Evolutionary conservation across 2,329 filamentous ascomycete genomes (phyloP).

Genomic region (Helotiales sp.): DNA sequence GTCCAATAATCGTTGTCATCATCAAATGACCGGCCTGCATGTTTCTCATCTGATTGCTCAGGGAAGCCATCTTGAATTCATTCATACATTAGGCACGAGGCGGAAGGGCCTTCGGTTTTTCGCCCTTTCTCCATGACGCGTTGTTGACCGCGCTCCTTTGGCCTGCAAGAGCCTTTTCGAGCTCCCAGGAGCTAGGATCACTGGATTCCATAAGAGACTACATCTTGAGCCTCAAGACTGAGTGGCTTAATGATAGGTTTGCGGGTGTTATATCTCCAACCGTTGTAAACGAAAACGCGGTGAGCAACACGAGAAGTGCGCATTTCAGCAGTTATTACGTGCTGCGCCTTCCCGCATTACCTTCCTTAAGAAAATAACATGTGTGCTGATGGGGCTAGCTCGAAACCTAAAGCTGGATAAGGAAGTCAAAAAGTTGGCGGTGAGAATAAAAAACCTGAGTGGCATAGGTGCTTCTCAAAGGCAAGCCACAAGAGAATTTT

Average conservation of each 20-base stretch:
- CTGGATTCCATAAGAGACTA: background rate
- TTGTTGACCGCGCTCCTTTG: background rate
- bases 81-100: background rate
- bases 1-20: background rate
- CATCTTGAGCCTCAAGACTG: background rate
- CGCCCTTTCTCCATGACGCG: background rate
- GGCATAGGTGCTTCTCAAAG: too few species aligned
- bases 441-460: too few species aligned
- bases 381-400: too few species aligned
- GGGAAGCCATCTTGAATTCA: conserved; percentile 4
- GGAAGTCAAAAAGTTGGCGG: too few species aligned
- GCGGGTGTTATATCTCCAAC: background rate
- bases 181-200: background rate
- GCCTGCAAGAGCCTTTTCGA: background rate
- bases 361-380: too few species aligned
- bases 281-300: background rate
- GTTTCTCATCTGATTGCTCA: background rate
- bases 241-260: background rate
- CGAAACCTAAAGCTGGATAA: too few species aligned
- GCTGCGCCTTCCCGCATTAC: background rate
- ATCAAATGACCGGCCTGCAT: background rate
- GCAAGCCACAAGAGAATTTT: too few species aligned
- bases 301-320: background rate
- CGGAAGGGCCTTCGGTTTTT: background rate
- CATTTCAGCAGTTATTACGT: background rate